Conservation (phyloP, 352 stramenopile species). For the Pythium inflatum region DNA sequence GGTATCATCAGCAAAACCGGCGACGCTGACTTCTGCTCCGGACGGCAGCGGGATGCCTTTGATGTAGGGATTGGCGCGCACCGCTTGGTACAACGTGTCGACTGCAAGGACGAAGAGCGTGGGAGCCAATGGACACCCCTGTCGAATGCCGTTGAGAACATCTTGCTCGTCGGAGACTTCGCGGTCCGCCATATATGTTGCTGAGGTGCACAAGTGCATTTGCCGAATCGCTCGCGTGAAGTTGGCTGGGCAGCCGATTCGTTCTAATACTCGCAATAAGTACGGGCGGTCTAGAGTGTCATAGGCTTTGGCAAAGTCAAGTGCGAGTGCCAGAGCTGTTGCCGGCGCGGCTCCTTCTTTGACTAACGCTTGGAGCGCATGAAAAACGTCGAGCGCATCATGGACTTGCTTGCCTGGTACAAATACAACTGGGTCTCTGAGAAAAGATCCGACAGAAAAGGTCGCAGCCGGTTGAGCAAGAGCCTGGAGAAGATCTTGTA, state of each 20-base stretch:
- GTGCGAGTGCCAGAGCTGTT: background rate
- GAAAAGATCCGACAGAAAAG: background rate
- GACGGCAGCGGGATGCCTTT: background rate
- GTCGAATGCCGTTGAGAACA: conserved; percentile 2
- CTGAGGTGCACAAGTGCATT: conserved; percentile 3
- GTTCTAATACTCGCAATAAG: background rate
- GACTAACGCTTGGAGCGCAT: background rate
- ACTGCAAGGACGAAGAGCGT: conserved; percentile 10
- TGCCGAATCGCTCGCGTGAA: background rate
- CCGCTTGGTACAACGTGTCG: conserved; percentile 9
- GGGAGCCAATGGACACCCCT: conserved; percentile 16
- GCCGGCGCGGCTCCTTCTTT: background rate
- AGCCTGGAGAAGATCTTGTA: conserved; percentile 23
- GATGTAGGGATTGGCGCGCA: background rate
- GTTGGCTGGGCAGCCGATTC: background rate
- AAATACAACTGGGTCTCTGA: background rate
- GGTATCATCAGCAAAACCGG: background rate
- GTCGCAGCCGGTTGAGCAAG: background rate
- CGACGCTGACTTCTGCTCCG: background rate
- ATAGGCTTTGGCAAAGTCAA: conserved; percentile 21
- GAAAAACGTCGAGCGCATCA: background rate
- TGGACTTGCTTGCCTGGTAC: background rate
- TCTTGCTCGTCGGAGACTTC: background rate
- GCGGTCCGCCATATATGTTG: background rate
- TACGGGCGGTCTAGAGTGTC: conserved; percentile 5